These are phyloP conservation scores for Casuarina equisetifolia DNA, from an alignment of 306 rosid genomes.

Conservation along the genomic window DNA sequence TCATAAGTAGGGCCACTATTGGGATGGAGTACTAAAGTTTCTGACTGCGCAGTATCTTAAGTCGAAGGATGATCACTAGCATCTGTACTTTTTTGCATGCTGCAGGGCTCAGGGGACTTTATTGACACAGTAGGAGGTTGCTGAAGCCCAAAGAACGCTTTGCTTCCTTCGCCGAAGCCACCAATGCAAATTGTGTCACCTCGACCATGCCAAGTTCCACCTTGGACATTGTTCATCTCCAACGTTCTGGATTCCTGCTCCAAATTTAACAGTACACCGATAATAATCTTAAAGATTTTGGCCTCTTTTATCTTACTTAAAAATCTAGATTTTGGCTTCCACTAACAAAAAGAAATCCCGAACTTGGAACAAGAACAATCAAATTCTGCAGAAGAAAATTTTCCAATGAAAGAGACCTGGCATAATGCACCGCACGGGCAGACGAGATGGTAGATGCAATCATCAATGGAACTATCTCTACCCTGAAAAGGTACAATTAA, in stretches of 20 bases:
- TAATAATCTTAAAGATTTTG: constrained; percentile 5
- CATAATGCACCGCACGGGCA: constrained; percentile 60
- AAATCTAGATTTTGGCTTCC: background rate
- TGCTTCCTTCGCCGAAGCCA: constrained; percentile 57
- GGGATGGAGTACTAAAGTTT: constrained; percentile 15
- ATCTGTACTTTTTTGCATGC: constrained; percentile 28
- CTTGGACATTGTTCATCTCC: constrained; percentile 95
- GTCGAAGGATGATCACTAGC: constrained; percentile 31
- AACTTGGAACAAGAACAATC: background rate
- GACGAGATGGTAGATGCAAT: constrained; percentile 56
- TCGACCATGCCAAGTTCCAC: constrained; percentile 97
- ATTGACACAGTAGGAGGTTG: constrained; percentile 60
- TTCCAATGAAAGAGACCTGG: constrained; percentile 36
- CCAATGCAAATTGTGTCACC: constrained; percentile 82
- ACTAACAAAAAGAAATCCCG: background rate
- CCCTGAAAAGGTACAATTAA: constrained; percentile 34
- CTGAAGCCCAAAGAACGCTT: constrained; percentile 49
- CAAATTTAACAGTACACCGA: constrained; percentile 15
- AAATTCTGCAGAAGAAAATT: constrained; percentile 1
- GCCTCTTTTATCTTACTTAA: background rate
- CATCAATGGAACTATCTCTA: constrained; percentile 51
- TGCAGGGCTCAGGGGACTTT: constrained; percentile 33
- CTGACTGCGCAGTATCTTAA: constrained; percentile 16
- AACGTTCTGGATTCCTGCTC: constrained; percentile 90
- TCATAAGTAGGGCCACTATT: constrained; percentile 22